phyloP scores from a whole-genome alignment of 1,284 basidiomycete species.

The Sphaerobolus stellatus region DNA sequence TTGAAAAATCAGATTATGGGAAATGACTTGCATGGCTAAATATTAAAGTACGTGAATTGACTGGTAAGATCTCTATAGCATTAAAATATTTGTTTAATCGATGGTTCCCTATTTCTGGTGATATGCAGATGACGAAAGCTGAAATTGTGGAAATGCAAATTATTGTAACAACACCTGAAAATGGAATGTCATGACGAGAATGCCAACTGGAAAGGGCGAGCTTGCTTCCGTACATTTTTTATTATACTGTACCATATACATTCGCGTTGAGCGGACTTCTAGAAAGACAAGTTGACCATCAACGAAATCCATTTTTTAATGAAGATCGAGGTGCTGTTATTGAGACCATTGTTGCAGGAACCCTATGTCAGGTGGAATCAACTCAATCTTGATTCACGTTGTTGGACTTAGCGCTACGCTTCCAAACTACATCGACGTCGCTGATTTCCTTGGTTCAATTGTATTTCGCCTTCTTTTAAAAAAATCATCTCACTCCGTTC shows the following conservation, averaged over 20 bases:
- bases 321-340: conserved; percentile 99
- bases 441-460: conserved; percentile 84
- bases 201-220: conserved; percentile 95
- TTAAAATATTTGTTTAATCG: too few species aligned
- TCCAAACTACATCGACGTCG: conserved; percentile 97
- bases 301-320: conserved; percentile 98
- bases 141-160: conserved; percentile 97
- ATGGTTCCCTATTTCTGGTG: too few species aligned
- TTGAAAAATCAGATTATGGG: too few species aligned
- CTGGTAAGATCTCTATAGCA: too few species aligned
- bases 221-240: conserved; percentile 74
- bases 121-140: conserved; percentile 95
- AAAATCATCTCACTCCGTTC: conserved; percentile 1
- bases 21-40: too few species aligned
- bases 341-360: conserved; percentile 96
- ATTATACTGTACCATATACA: neutral
- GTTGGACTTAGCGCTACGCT: conserved; percentile 97
- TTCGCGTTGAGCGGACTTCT: conserved; percentile 5
- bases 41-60: too few species aligned
- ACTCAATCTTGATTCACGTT: conserved; percentile 97
- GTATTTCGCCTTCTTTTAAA: conserved; percentile 4
- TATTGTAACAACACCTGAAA: conserved; percentile 98
- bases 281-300: conserved; percentile 96
- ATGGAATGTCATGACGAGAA: conserved; percentile 99
- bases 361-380: conserved; percentile 91